Conservation (phyloP, 805 yeast genomes). For the Blastobotrys peoriensis region DNA sequence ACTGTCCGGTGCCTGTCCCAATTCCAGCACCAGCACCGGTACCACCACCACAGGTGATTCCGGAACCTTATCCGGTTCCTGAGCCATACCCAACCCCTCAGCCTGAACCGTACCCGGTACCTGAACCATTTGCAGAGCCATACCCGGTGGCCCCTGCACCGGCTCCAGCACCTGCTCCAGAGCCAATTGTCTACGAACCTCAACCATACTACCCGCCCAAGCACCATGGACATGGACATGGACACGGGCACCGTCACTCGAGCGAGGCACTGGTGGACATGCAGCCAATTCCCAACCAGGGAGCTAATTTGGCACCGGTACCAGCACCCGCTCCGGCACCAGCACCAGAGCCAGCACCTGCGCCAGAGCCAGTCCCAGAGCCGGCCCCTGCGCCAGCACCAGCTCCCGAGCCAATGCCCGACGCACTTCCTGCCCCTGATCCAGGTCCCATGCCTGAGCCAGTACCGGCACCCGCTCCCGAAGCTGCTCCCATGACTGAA, state of each 20-base stretch:
- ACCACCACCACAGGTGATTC: background rate
- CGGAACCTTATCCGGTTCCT: background rate
- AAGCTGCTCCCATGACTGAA: too few relatives aligned
- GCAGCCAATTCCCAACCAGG: background rate
- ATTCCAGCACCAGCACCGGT: too few relatives aligned
- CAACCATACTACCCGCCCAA: background rate
- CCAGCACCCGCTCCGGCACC: background rate
- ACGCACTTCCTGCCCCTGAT: background rate
- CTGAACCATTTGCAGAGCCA: background rate
- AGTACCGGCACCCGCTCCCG: background rate
- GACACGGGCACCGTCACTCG: background rate
- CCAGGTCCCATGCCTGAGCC: too few relatives aligned
- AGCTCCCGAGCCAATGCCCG: background rate
- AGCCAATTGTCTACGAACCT: background rate
- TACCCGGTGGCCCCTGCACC: background rate
- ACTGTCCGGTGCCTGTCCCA: too few relatives aligned
- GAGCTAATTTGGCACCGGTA: background rate
- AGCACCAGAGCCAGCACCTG: background rate
- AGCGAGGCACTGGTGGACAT: background rate
- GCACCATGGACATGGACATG: background rate
- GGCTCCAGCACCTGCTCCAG: background rate
- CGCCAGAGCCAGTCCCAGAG: background rate
- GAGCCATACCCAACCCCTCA: background rate
- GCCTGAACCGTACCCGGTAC: background rate
- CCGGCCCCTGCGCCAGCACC: background rate